These are phyloP conservation scores for Calonectria hawksworthii DNA, from an alignment of 2,329 filamentous ascomycete species.

Conservation along the genomic window DNA sequence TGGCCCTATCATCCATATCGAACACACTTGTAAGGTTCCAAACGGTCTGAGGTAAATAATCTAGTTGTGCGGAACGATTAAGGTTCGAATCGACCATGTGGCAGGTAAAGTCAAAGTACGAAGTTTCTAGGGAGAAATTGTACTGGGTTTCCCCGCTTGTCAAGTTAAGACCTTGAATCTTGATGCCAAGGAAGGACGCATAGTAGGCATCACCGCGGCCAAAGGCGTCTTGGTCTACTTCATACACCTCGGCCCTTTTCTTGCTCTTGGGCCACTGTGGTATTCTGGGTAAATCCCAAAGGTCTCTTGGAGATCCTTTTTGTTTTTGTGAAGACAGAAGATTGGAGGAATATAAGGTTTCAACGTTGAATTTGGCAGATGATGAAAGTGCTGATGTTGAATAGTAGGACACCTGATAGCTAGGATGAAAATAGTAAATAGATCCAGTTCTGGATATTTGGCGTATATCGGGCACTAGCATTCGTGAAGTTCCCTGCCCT, in stretches of 20 bases:
- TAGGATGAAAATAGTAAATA: slow-evolving; percentile 12
- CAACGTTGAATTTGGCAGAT: not conserved
- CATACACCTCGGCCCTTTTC: not conserved
- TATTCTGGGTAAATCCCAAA: not conserved
- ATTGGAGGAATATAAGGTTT: slow-evolving; percentile 10
- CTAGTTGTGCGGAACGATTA: not conserved
- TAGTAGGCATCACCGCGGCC: not conserved
- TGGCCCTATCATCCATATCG: not conserved
- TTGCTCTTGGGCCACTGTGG: slow-evolving; percentile 16
- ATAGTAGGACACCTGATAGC: slow-evolving; percentile 9
- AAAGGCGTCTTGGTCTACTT: not conserved
- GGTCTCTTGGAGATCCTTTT: too few species aligned
- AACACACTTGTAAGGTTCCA: not conserved
- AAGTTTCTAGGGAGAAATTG: slow-evolving; percentile 20
- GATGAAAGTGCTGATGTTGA: not conserved
- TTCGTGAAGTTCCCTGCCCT: slow-evolving; percentile 13
- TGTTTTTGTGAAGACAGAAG: slow-evolving; percentile 15
- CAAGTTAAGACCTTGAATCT: slow-evolving; percentile 11
- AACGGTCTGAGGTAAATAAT: not conserved
- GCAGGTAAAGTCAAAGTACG: slow-evolving; percentile 22
- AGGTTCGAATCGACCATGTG: not conserved
- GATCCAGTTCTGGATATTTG: not conserved
- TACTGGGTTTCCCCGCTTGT: not conserved
- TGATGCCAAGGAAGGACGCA: slow-evolving; percentile 19
- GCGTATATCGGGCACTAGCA: not conserved